Evolutionary conservation across 1,284 basidiomycete species (phyloP).

Genomic region (Taiwanofungus camphoratus): DNA sequence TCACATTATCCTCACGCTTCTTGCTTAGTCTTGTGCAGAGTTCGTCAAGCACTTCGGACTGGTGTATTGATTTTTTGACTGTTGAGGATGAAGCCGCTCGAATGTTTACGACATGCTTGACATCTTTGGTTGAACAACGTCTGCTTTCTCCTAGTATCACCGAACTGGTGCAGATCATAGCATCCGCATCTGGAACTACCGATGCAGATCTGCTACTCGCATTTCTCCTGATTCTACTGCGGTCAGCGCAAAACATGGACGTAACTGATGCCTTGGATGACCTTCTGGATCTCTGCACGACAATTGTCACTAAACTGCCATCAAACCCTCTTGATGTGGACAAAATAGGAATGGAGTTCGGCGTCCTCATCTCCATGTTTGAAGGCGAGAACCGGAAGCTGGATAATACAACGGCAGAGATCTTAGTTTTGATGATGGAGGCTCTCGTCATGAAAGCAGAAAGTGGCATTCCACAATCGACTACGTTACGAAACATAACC

Average conservation of each 20-base stretch:
- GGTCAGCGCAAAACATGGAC: conserved; percentile 23
- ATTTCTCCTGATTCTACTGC: conserved; percentile 39
- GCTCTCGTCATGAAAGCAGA: conserved; percentile 35
- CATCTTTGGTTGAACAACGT: conserved; percentile 19
- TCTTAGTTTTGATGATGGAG: conserved; percentile 37
- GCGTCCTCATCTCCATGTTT: conserved; percentile 26
- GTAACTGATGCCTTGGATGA: conserved; percentile 19
- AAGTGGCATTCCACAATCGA: conserved; percentile 33
- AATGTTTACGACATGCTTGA: conserved; percentile 16
- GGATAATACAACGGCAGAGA: conserved; percentile 26
- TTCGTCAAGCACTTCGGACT: conserved; percentile 29
- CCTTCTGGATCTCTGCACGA: conserved; percentile 23
- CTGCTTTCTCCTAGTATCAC: conserved; percentile 22
- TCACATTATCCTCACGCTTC: conserved; percentile 37
- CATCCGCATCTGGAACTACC: conserved; percentile 25
- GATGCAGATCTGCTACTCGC: conserved; percentile 38
- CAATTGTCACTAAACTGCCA: conserved; percentile 23
- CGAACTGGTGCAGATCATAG: conserved; percentile 23
- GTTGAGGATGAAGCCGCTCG: conserved; percentile 17
- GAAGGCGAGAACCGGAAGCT: conserved; percentile 16
- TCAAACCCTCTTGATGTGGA: conserved; percentile 22
- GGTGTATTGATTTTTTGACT: conserved; percentile 28
- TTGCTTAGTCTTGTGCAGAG: conserved; percentile 32
- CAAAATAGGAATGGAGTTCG: conserved; percentile 21
- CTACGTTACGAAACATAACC: conserved; percentile 37